Conservation (phyloP, 441 rosid genomes). For the Raphanus hybrid region DNA sequence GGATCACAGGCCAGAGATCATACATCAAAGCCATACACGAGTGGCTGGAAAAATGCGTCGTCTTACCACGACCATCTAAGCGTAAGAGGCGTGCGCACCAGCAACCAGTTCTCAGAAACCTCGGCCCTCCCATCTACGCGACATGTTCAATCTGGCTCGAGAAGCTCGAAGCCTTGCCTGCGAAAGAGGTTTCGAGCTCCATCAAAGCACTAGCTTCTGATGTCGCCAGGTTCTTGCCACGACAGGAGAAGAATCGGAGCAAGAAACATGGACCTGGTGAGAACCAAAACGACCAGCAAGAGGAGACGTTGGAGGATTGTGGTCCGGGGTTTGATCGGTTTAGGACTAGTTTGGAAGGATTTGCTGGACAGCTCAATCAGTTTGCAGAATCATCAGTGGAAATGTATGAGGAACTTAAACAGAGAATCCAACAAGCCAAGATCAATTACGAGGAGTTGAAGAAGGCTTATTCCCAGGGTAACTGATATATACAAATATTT, state of each 20-base stretch:
- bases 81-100: conserved; percentile 42
- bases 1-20: conserved; percentile 79
- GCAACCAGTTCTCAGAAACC: conserved; percentile 35
- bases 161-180: conserved; percentile 53
- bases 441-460: conserved; percentile 37
- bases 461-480: conserved; percentile 37
- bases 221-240: conserved; percentile 63
- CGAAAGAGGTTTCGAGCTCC: conserved; percentile 65
- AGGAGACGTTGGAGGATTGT: conserved; percentile 61
- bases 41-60: conserved; percentile 81
- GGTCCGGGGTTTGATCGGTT: conserved; percentile 62
- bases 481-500: background rate
- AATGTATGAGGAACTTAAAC: conserved; percentile 55
- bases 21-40: conserved; percentile 66
- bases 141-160: conserved; percentile 80
- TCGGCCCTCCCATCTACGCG: conserved; percentile 78
- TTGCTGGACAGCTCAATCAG: conserved; percentile 55
- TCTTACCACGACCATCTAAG: conserved; percentile 43
- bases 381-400: conserved; percentile 61
- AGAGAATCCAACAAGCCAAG: conserved; percentile 56
- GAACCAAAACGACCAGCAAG: conserved; percentile 49
- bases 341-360: conserved; percentile 54
- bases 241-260: conserved; percentile 71
- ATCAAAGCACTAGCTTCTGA: conserved; percentile 70
- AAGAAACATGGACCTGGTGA: conserved; percentile 53